Conservation (phyloP, 805 yeast species). For the Candida insectalens region DNA sequence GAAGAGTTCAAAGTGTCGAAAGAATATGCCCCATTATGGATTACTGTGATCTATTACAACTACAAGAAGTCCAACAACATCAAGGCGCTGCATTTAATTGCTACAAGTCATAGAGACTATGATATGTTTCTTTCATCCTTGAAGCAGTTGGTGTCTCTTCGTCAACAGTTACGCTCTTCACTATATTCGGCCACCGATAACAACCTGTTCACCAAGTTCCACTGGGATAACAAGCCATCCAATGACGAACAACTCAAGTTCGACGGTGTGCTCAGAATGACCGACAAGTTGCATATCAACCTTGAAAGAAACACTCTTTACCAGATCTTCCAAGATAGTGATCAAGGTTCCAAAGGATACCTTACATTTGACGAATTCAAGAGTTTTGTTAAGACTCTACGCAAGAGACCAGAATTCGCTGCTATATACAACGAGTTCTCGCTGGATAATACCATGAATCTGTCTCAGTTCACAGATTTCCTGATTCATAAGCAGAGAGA, state of each 20-base stretch:
- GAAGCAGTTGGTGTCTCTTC: slow-evolving; percentile 41
- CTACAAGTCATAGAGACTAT: slow-evolving; percentile 40
- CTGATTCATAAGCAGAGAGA: slow-evolving; percentile 40
- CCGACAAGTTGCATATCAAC: slow-evolving; percentile 63
- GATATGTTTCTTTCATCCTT: slow-evolving; percentile 47
- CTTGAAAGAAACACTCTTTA: slow-evolving; percentile 45
- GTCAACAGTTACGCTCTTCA: slow-evolving; percentile 54
- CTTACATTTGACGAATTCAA: slow-evolving; percentile 70
- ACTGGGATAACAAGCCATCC: slow-evolving; percentile 44
- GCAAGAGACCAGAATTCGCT: slow-evolving; percentile 53
- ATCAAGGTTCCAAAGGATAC: slow-evolving; percentile 35
- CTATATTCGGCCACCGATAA: slow-evolving; percentile 36
- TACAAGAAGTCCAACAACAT: slow-evolving; percentile 49
- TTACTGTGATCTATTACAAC: slow-evolving; percentile 65
- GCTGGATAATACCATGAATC: slow-evolving; percentile 13
- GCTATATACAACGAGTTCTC: slow-evolving; percentile 26
- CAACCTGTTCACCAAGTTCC: slow-evolving; percentile 37
- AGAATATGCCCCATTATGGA: slow-evolving; percentile 63
- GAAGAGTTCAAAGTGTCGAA: slow-evolving; percentile 73
- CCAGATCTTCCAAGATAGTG: slow-evolving; percentile 44
- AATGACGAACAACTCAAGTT: slow-evolving; percentile 36
- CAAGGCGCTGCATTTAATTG: slow-evolving; percentile 73
- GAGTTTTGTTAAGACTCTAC: slow-evolving; percentile 57
- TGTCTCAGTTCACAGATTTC: slow-evolving; percentile 32
- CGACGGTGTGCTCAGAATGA: slow-evolving; percentile 56